Conservation (phyloP, 1,139 yeast species). For the Pneumocystis jirovecii region DNA sequence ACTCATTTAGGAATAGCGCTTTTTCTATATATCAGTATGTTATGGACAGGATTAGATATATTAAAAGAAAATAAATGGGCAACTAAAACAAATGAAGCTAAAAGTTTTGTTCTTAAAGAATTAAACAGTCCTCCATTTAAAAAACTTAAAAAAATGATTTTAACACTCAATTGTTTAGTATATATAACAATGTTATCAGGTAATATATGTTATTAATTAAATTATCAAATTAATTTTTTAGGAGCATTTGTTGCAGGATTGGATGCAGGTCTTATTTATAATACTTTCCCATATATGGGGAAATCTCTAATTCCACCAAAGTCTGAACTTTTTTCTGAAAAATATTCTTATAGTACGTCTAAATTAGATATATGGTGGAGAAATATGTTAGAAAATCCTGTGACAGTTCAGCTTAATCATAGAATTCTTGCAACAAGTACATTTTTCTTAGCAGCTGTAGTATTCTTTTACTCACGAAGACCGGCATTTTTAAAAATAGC, state of each 20-base stretch:
- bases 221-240: conserved; percentile 59
- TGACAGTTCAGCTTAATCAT: conserved; percentile 88
- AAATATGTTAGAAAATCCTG: conserved; percentile 85
- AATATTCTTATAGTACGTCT: conserved; percentile 53
- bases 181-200: conserved; percentile 30
- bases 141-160: conserved; percentile 42
- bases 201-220: not conserved
- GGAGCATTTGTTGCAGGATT: conserved; percentile 98
- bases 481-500: conserved; percentile 38
- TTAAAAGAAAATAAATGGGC: not conserved
- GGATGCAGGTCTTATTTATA: conserved; percentile 93
- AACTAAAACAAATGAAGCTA: not conserved
- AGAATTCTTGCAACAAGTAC: conserved; percentile 74
- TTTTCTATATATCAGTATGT: conserved; percentile 69
- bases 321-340: conserved; percentile 60
- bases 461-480: conserved; percentile 44
- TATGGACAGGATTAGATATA: conserved; percentile 78
- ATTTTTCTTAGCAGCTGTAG: conserved; percentile 50
- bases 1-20: conserved; percentile 94
- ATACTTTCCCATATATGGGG: conserved; percentile 96
- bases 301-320: conserved; percentile 49
- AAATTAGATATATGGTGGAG: conserved; percentile 69
- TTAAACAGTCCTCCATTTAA: conserved; percentile 45
- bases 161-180: conserved; percentile 44
- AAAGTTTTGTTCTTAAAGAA: conserved; percentile 23